These are phyloP conservation scores for Saturnispora bothae DNA, from an alignment of 805 yeast genomes.

Conservation along the genomic window DNA sequence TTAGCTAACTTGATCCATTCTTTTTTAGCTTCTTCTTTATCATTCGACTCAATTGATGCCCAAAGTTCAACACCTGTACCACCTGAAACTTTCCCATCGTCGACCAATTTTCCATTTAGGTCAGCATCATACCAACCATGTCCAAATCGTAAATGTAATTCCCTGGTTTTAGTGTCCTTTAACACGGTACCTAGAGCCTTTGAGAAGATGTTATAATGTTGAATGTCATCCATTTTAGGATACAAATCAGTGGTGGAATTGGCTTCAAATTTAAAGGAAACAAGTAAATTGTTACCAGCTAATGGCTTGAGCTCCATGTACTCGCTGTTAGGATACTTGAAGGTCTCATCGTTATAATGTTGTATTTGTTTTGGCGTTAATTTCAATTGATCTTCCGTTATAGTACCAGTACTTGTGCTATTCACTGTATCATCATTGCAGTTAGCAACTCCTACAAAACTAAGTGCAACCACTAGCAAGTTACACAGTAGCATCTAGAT, in stretches of 20 bases:
- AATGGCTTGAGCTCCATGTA: conserved; percentile 54
- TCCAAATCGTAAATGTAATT: conserved; percentile 74
- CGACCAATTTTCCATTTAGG: conserved; percentile 75
- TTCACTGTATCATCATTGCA: no score
- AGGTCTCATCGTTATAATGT: neutral
- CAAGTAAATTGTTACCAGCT: conserved; percentile 56
- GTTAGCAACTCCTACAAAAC: no score
- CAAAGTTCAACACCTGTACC: conserved; percentile 94
- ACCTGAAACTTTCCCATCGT: conserved; percentile 62
- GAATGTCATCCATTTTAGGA: conserved; percentile 12
- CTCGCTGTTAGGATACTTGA: conserved; percentile 46
- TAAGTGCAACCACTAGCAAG: no score
- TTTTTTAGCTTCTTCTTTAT: conserved; percentile 41
- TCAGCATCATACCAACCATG: conserved; percentile 95
- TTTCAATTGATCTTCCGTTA: no score
- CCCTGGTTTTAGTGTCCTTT: conserved; percentile 53
- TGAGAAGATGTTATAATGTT: conserved; percentile 66
- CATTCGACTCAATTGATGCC: conserved; percentile 66
- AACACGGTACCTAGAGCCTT: conserved; percentile 70
- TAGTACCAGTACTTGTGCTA: no score
- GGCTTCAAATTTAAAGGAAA: conserved; percentile 61
- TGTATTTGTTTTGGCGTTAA: conserved; percentile 1
- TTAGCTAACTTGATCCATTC: conserved; percentile 68
- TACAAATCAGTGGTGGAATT: conserved; percentile 36
- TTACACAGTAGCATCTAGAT: no score